Base-by-base conservation (phyloP, 176 grass and related monocot genomes). In the Metroxylon sagu region DNA sequence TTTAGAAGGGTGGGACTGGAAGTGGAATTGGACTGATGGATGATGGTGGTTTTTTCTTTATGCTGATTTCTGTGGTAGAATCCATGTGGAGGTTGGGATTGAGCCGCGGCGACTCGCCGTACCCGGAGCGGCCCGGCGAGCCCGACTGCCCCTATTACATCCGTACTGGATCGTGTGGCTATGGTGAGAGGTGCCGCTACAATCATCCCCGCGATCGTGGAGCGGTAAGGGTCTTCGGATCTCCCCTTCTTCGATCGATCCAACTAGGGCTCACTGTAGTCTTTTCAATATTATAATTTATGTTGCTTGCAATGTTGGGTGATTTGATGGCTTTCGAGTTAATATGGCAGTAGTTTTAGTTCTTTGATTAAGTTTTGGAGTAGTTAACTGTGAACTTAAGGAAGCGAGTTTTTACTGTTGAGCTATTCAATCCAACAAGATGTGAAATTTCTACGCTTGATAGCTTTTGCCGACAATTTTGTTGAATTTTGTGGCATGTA, bases 161-260 rank as follows among this genome's bases (percentile, higher is more conserved):
- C 65, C 84, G 93, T 53, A 98, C 85, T 12, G 93, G 93, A 54
- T 48, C 81, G 21, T 98, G 93, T 75, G 73, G 76, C 55, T 98
- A 98, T 76, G 87, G 93, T 4, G 87, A 85, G 58, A 85, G 52
- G 69, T 98, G 93, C 63, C 84, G 93, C 55, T 98, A 88, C 84
- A 98, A 92, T 77, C 93, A 98, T 58, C 93, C 93, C 0, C 93
- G 70, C 58, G 76, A 87, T 80, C 79, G 73, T 25, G 23, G 83
- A 18, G 25, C 68, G 72, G 87, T 97, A 79, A 84, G 80, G 30
- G 15, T 57, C 57, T 23, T 27, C 14, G 31, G 50, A 19, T 39
- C n/a, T 26, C 10, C 35, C 8, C 16, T 49, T 30, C 39, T 49
- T 26, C 7, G 25, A 60, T 29, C 25, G 30, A 60, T 60, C 35